Evolutionary conservation across 2,329 filamentous ascomycete genomes (phyloP).

Genomic region (Podosphaera xanthii): DNA sequence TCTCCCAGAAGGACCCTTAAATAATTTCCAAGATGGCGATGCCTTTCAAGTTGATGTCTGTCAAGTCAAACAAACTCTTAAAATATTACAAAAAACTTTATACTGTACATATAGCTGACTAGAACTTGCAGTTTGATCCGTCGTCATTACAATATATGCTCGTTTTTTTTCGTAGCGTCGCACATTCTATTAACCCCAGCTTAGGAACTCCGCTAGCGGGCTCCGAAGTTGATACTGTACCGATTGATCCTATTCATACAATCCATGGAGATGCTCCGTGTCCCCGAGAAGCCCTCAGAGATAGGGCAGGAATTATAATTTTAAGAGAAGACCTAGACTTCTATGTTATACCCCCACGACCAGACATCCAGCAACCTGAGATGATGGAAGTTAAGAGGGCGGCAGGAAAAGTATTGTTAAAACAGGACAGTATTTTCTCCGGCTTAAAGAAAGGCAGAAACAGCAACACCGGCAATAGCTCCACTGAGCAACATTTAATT

Average conservation of each 20-base stretch:
- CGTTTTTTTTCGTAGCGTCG: constrained; percentile 90
- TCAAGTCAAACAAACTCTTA: constrained; percentile 19
- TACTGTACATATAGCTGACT: constrained; percentile 22
- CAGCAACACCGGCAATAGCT: constrained; percentile 57
- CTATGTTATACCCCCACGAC: constrained; percentile 73
- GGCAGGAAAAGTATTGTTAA: constrained; percentile 63
- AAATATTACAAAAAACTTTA: constrained; percentile 16
- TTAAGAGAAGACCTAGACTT: constrained; percentile 91
- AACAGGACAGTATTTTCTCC: constrained; percentile 88
- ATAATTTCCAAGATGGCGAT: constrained; percentile 75
- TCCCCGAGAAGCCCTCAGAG: constrained; percentile 56
- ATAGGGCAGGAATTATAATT: constrained; percentile 88
- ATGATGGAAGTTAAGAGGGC: constrained; percentile 96
- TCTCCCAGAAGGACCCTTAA: constrained; percentile 89
- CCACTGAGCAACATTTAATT: constrained; percentile 92
- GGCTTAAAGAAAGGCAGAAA: constrained; percentile 57
- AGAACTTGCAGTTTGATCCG: constrained; percentile 62
- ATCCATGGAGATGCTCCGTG: constrained; percentile 15
- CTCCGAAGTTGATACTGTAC: constrained; percentile 39
- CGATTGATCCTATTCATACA: constrained; percentile 49
- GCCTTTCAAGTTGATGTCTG: constrained; percentile 93
- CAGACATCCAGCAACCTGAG: constrained; percentile 64
- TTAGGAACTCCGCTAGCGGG: constrained; percentile 41
- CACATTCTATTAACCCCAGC: constrained; percentile 76
- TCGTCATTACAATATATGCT: constrained; percentile 96